Conservation (phyloP, 2,329 filamentous ascomycete genomes). For the Diaporthe sp. region DNA sequence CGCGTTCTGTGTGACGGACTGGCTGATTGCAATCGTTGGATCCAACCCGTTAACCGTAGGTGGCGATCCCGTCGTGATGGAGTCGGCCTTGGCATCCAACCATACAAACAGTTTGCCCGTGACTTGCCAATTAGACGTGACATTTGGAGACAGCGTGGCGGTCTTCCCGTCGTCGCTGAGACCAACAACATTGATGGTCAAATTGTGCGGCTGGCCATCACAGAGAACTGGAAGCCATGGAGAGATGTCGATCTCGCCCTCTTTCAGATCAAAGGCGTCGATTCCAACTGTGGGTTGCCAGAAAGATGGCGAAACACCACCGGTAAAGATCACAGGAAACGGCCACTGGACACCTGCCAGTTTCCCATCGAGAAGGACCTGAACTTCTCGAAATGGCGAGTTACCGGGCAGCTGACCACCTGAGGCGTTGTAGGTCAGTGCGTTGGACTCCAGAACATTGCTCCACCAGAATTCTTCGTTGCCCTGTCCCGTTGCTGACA, state of each 20-base stretch:
- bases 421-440: slow-evolving; percentile 68
- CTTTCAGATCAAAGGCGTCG: slow-evolving; percentile 82
- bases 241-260: slow-evolving; percentile 86
- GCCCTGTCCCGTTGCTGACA: slow-evolving; percentile 82
- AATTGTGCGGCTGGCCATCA: slow-evolving; percentile 74
- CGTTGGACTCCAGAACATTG: slow-evolving; percentile 77
- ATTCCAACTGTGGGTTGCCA: slow-evolving; percentile 85
- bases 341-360: slow-evolving; percentile 85
- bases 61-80: slow-evolving; percentile 64
- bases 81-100: slow-evolving; percentile 65
- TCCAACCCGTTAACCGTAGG: slow-evolving; percentile 50
- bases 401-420: slow-evolving; percentile 73
- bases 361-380: slow-evolving; percentile 79
- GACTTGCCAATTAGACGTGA: slow-evolving; percentile 79
- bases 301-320: slow-evolving; percentile 81
- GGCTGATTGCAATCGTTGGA: slow-evolving; percentile 65
- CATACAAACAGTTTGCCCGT: slow-evolving; percentile 86
- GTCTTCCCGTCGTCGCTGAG: slow-evolving; percentile 68
- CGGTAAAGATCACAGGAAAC: slow-evolving; percentile 86
- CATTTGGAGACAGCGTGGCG: slow-evolving; percentile 65
- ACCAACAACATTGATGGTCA: slow-evolving; percentile 78
- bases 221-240: slow-evolving; percentile 80
- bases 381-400: slow-evolving; percentile 83
- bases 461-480: slow-evolving; percentile 89
- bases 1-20: slow-evolving; percentile 57